Base-by-base conservation (phyloP, 2,329 filamentous ascomycete genomes). In the Arthrobotrys megalospora region DNA sequence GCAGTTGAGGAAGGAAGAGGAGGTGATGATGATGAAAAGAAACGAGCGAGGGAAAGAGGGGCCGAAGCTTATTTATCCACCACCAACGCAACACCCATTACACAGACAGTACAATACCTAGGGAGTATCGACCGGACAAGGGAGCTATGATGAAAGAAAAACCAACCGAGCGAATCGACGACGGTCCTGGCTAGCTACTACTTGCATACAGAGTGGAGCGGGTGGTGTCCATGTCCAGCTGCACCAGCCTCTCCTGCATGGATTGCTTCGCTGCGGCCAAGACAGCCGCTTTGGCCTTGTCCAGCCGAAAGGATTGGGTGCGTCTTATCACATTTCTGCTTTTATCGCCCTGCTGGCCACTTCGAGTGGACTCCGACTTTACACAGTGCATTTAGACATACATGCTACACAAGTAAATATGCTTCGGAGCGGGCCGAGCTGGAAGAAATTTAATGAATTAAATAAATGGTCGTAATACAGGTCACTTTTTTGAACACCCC, bases 11-110 rank as follows among this genome's bases (percentile, higher is more conserved):
- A 63, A 36, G 45, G 63, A 14, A 45, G 62, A 50, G 38, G 43
- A 53, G 2, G 32, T 1, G 36, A 24, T 60, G 55, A 41, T 32
- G 48, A 11, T 12, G 12, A 19, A 43, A 7, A 32, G 41, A 21
- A 55, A 24, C 8, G 19, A 52, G 6, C 24, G 24, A 66, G 47
- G n/a, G 34, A 36, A 28, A 38, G 32, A 66, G 63, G 63, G 71
- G 52, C 64, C 48, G 19, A 62, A 76, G 65, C 72, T 75, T 75
- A 75, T 75, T 75, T 75, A 73, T 58, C 24, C 16, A 38, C 24
- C 16, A 38, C 50, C 66, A 71, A 71, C 50, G 24, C 69, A 66
- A 21, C 60, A 47, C 47, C 8, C 7, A 24, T 28, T 28, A 28
- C 24, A 28, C 24, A 28, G 2, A 28, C 24, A 28, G 5, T 28